Evolutionary conservation across 2,329 filamentous ascomycete species (phyloP), one percentile per base, ranked within the genome.

Genomic region (Mycosphaerella arachidis): DNA sequence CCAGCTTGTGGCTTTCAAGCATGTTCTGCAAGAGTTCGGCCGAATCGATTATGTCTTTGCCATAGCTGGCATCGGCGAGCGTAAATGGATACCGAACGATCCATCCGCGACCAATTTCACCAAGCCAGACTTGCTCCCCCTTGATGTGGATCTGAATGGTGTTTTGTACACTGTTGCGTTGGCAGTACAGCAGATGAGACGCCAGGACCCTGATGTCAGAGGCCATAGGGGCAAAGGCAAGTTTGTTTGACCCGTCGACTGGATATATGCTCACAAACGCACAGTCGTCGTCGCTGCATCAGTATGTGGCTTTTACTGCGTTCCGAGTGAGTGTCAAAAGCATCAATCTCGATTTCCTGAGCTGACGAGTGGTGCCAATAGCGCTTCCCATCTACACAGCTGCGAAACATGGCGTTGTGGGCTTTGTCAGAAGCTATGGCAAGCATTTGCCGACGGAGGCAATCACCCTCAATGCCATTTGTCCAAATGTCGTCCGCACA

Each of bases 131-230:
- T 58, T 79, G 46, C 63, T 52, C 1, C 71, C 73, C 1, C 45
- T 79, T 18, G 75, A 78, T 30, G 67, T 78, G 3, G 74, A 79
- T 64, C 58, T 78, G 51, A 76, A 71, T 16, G 78, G 76, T 1
- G 70, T 78, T n/a, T 54, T 79, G 53, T 78, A 76, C 57, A 79
- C 77, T 0, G 65, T 73, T 6, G 72, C 72, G 0, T 67, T 79
- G 27, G 76, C 75, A 4, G 66, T 79, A 1, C 77, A 79, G 71
- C 77, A 79, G 59, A 77, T 78, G 65, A 66, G 75, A 54, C 71
- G 75, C 30, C 77, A 79, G 61, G 68, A 72, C 13, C 65, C 64
- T 6, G 68, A 71, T 46, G 63, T 68, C 27, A 51, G 67, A 35
- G 75, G 73, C 0, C 71, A 71, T 24, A 65, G 75, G 29, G 77